Evolutionary conservation across 179 eudicot genomes (phyloP).

Genomic region (Drosera spatulata): DNA sequence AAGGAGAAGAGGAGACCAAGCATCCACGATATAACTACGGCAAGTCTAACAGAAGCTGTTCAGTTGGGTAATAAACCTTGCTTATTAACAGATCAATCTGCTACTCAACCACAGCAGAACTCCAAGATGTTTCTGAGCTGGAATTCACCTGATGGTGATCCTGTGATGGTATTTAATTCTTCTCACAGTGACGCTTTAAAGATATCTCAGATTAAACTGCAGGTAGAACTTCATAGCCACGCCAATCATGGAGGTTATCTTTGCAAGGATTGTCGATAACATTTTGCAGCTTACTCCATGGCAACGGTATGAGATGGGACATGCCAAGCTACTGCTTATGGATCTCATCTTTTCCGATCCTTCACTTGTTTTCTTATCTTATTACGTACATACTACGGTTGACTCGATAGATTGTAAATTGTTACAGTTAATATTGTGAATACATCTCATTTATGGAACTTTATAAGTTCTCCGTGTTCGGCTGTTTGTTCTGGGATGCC

Average conservation of each 20-base stretch:
- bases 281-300: background rate
- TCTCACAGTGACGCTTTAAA: constrained; percentile 4
- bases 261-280: constrained; percentile 12
- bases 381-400: too few relatives aligned
- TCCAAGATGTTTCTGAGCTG: constrained; percentile 28
- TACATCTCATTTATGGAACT: constrained; percentile 5
- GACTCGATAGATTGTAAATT: constrained; percentile 1
- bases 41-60: constrained; percentile 15
- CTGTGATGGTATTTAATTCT: constrained; percentile 30
- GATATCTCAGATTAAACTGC: constrained; percentile 4
- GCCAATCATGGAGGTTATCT: constrained; percentile 17
- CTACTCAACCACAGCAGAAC: constrained; percentile 13
- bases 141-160: constrained; percentile 23
- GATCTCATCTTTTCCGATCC: background rate
- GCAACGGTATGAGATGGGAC: background rate
- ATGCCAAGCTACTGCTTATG: background rate
- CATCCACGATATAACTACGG: constrained; percentile 68
- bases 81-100: constrained; percentile 11
- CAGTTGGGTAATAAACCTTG: constrained; percentile 12
- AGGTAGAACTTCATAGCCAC: constrained; percentile 14
- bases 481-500: too few relatives aligned
- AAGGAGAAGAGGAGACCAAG: constrained; percentile 70
- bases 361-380: too few relatives aligned
- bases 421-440: constrained; percentile 7
- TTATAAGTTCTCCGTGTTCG: background rate